Base-by-base conservation (phyloP, 768 basidiomycete species). In the Phylloporus sp. region DNA sequence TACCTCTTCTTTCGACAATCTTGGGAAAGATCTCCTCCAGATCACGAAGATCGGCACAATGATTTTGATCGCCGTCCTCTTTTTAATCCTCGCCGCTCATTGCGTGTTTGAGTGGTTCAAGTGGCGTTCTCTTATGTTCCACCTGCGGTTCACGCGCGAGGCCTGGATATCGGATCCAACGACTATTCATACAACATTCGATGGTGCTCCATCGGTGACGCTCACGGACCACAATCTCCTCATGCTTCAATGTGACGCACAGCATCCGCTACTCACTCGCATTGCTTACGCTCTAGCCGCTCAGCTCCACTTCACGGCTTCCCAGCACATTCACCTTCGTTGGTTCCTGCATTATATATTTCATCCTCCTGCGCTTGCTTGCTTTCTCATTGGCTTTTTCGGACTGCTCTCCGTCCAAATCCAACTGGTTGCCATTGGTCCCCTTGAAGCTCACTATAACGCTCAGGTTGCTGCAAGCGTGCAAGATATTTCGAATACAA, bases 331-430 rank as follows among this genome's bases (percentile, higher is more conserved):
- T 21, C 78, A 88, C 56, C 66, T 90, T 15, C 81, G 82, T 48
- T 99, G 92, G 90, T 90, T 95, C 68, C 73, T 88, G 59, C 78
- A 87, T 57, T 96, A 96, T 69, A 73, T 99, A 48, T 90, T 92
- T 65, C 89, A 97, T 60, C 81, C 91, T 3, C 88, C 90, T 1
- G 93, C 91, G 1, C 77, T 95, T 36, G 86, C 90, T 1, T 89
- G 93, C 61, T 82, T 99, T 63, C 78, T 93, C 50, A 89, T 98
- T 56, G 93, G 94, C n/a, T 70, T 93, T 54, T 82, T 97, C 55
- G 94, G 94, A 9, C 67, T 98, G 11, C 65, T 98, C 37, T 83
- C 84, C 26, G 82, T 98, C 24, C 75, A 97, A 67, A 71, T 95
- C 23, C 96, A 99, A 66, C 75, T 99, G 34, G 63, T 83, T 34